Conservation (phyloP, 805 yeast genomes). For the Zygosaccharomyces pseudorouxii region DNA sequence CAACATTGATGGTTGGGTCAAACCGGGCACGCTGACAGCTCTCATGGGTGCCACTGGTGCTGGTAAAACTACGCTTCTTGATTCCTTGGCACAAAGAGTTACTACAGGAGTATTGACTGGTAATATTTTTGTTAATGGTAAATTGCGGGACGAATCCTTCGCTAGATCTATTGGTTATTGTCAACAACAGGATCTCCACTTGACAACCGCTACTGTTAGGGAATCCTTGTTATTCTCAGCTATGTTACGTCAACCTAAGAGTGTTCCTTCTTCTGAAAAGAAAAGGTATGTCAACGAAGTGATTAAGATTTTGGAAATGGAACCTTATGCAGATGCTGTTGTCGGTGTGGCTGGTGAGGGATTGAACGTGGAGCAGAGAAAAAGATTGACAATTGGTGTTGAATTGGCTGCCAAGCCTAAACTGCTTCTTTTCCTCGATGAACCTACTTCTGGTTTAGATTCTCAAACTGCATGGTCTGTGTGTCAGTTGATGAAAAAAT, state of each 20-base stretch:
- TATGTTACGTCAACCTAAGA: constrained; percentile 56
- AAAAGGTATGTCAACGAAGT: constrained; percentile 61
- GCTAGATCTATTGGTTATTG: constrained; percentile 63
- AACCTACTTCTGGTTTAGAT: constrained; percentile 66
- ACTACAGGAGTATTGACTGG: constrained; percentile 68
- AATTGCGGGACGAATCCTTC: constrained; percentile 54
- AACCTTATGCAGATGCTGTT: constrained; percentile 60
- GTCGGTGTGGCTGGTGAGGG: constrained; percentile 75
- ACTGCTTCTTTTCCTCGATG: constrained; percentile 55
- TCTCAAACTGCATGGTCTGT: constrained; percentile 69
- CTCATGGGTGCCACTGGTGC: constrained; percentile 78
- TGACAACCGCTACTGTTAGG: constrained; percentile 61
- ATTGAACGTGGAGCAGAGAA: constrained; percentile 57
- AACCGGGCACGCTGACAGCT: constrained; percentile 79
- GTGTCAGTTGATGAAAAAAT: constrained; percentile 54
- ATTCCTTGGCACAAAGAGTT: constrained; percentile 65
- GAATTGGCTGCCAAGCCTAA: constrained; percentile 64
- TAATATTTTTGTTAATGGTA: constrained; percentile 63
- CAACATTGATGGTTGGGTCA: constrained; percentile 75
- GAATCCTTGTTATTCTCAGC: constrained; percentile 69
- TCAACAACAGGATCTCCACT: constrained; percentile 73
- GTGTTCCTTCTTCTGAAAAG: constrained; percentile 51
- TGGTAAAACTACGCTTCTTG: constrained; percentile 71
- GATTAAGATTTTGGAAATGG: constrained; percentile 60
- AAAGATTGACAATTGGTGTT: constrained; percentile 60